These are phyloP conservation scores for Leccinum brunneo-olivaceum DNA, from an alignment of 1,284 basidiomycete species.

Conservation along the genomic window DNA sequence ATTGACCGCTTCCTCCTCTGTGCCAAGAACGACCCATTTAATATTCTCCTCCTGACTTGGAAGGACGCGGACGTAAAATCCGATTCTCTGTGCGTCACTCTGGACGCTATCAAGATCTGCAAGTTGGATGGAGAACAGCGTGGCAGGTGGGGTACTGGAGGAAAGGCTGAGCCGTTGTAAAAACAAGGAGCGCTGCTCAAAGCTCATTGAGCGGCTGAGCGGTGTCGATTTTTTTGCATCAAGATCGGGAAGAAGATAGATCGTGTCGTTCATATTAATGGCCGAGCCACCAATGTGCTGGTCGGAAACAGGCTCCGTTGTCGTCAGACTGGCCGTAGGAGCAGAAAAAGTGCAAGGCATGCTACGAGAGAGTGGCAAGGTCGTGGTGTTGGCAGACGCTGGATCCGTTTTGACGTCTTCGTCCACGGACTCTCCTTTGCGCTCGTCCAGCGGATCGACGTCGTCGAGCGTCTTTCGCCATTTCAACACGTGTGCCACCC, in stretches of 20 bases:
- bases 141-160: conserved; percentile 36
- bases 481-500: conserved; percentile 18
- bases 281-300: conserved; percentile 17
- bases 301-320: conserved; percentile 20
- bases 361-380: conserved; percentile 20
- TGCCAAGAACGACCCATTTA: conserved; percentile 45
- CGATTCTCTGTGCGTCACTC: conserved; percentile 36
- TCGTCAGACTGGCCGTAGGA: conserved; percentile 38
- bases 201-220: conserved; percentile 44
- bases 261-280: conserved; percentile 24
- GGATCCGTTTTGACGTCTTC: conserved; percentile 2
- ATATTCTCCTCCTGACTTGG: conserved; percentile 25
- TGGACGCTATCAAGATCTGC: conserved; percentile 36
- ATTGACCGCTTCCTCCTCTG: conserved; percentile 37
- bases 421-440: conserved; percentile 3
- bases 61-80: conserved; percentile 37
- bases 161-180: conserved; percentile 37
- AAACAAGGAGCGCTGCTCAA: conserved; percentile 44
- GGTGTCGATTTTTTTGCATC: conserved; percentile 15
- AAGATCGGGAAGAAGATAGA: conserved; percentile 20
- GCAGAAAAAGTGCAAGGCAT: conserved; percentile 52
- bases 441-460: background rate
- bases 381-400: background rate
- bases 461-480: conserved; percentile 24
- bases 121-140: conserved; percentile 40